Evolutionary conservation across 805 yeast species (phyloP).

Genomic region (Grigorovia jiainica): DNA sequence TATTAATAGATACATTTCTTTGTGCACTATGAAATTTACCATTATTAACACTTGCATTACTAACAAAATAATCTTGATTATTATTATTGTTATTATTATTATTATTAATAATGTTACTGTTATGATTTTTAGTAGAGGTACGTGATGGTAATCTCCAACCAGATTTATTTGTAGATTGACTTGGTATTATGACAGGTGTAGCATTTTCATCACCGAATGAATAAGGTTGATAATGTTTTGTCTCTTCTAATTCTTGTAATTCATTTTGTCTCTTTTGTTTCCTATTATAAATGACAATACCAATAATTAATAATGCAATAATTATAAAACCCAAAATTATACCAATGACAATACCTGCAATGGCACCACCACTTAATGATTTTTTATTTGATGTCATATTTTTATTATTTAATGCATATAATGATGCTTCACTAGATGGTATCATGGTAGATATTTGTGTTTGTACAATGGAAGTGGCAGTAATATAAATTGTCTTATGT

Average conservation of each 20-base stretch:
- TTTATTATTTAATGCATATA: not conserved
- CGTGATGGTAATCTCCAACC: constrained; percentile 11
- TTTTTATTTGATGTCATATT: not conserved
- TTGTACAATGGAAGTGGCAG: constrained; percentile 24
- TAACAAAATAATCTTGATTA: too few species aligned
- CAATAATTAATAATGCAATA: constrained; percentile 31
- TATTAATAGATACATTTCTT: not conserved
- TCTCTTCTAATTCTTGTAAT: constrained; percentile 30
- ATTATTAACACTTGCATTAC: too few species aligned
- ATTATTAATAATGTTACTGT: not conserved
- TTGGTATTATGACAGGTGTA: constrained; percentile 18
- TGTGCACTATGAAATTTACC: not conserved
- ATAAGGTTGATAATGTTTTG: constrained; percentile 29
- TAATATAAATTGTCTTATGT: constrained; percentile 16
- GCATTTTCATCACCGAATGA: constrained; percentile 28
- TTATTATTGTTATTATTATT: not conserved
- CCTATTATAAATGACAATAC: constrained; percentile 34
- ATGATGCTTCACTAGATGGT: not conserved
- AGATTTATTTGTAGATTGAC: constrained; percentile 4
- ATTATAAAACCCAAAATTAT: constrained; percentile 35
- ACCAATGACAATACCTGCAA: constrained; percentile 53
- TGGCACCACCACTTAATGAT: constrained; percentile 36
- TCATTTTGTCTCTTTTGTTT: constrained; percentile 27
- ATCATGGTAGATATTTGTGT: constrained; percentile 7
- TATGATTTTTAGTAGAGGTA: constrained; percentile 4